A percentile compares a stretch with the other conserved stretches of the same genome.
phyloP scores from a whole-genome alignment of 352 stramenopile genomes.

The Globisporangium apiculatum region DNA sequence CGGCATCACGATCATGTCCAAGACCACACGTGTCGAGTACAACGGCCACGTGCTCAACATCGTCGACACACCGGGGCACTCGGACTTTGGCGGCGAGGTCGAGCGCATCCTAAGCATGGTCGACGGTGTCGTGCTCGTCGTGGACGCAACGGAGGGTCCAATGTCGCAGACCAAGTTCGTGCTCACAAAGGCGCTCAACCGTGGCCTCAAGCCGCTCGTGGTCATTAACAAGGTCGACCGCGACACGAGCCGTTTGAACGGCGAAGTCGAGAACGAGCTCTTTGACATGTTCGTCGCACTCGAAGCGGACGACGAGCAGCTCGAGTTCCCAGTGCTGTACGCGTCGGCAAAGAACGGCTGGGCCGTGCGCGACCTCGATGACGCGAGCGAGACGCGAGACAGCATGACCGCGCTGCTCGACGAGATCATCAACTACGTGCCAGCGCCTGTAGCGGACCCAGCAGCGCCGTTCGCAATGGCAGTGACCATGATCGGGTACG shows the following conservation, averaged over 20 bases:
- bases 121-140: conserved; percentile 95
- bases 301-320: conserved; percentile 91
- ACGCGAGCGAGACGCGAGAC: conserved; percentile 41
- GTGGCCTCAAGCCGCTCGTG: conserved; percentile 92
- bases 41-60: conserved; percentile 94
- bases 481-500: conserved; percentile 91
- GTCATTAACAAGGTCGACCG: conserved; percentile 99
- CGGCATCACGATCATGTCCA: conserved; percentile 99
- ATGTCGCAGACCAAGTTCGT: conserved; percentile 99
- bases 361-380: conserved; percentile 88
- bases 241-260: conserved; percentile 84
- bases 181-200: conserved; percentile 92
- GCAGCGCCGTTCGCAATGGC: conserved; percentile 91
- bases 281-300: conserved; percentile 97
- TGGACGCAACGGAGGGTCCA: conserved; percentile 94
- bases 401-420: conserved; percentile 96
- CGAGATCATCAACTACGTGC: conserved; percentile 93
- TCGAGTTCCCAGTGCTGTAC: conserved; percentile 97
- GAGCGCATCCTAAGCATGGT: conserved; percentile 97
- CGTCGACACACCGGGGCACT: conserved; percentile 97
- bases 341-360: conserved; percentile 94
- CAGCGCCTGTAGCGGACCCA: conserved; percentile 78
- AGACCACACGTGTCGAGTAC: conserved; percentile 96
- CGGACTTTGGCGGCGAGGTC: conserved; percentile 98
- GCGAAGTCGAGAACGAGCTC: conserved; percentile 95